These are phyloP conservation scores for Neonothopanus nambi DNA, from an alignment of 1,284 basidiomycete species.

Conservation along the genomic window DNA sequence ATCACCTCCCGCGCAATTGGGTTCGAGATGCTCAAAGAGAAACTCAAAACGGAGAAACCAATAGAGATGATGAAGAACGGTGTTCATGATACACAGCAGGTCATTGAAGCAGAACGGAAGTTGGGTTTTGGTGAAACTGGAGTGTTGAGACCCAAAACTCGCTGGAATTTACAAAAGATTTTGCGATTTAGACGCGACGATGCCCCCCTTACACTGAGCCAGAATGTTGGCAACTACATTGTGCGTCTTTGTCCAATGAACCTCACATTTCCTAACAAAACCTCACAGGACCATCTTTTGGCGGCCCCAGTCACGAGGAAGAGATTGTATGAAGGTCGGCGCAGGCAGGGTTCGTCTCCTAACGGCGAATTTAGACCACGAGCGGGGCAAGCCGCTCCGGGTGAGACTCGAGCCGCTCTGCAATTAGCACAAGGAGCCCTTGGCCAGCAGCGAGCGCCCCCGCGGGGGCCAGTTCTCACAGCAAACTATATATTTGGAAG, in stretches of 20 bases:
- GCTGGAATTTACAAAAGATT: conserved; percentile 72
- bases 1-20: conserved; percentile 84
- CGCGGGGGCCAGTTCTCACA: conserved; percentile 30
- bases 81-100: conserved; percentile 42
- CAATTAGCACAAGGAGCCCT: conserved; percentile 48
- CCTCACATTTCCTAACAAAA: conserved; percentile 10
- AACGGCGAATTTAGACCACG: conserved; percentile 31
- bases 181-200: conserved; percentile 53
- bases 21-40: conserved; percentile 68
- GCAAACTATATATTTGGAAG: conserved; percentile 30
- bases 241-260: conserved; percentile 35
- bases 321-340: conserved; percentile 36
- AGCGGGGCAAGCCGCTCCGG: conserved; percentile 50
- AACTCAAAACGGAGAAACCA: conserved; percentile 45
- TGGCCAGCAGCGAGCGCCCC: conserved; percentile 35
- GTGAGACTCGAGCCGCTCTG: conserved; percentile 50
- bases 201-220: conserved; percentile 41
- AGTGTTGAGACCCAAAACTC: conserved; percentile 54
- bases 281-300: conserved; percentile 52
- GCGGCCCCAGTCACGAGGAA: conserved; percentile 47
- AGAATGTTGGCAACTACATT: conserved; percentile 49
- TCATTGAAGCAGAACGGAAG: conserved; percentile 49
- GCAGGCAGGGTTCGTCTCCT: conserved; percentile 30
- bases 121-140: conserved; percentile 37
- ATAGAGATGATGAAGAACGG: conserved; percentile 51